Conservation (phyloP, 2,329 filamentous ascomycete genomes). For the Colletotrichum scovillei region DNA sequence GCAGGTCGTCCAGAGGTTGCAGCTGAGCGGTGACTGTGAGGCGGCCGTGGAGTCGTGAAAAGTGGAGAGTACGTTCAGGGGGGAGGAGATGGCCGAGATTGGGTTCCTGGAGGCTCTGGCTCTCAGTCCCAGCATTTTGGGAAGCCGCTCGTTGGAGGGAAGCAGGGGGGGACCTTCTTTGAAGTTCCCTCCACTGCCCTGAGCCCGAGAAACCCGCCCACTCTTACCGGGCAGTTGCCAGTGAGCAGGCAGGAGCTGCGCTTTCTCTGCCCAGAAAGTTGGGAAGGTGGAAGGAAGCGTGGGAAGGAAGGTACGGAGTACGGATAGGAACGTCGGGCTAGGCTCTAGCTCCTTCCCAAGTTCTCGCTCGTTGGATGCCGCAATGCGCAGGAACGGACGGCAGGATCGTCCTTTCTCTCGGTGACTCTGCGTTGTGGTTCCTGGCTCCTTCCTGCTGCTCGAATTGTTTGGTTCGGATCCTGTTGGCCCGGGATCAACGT, state of each 20-base stretch:
- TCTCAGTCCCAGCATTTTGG: conserved; percentile 35
- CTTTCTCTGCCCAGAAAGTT: neutral
- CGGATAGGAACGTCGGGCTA: neutral
- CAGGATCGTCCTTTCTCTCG: neutral
- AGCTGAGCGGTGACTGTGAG: neutral
- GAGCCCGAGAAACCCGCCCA: neutral
- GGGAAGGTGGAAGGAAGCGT: too few relatives aligned
- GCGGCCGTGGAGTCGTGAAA: neutral
- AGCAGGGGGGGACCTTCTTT: conserved; percentile 9
- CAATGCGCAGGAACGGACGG: neutral
- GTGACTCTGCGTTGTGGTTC: neutral
- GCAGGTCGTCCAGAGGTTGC: neutral
- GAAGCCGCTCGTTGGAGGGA: conserved; percentile 9
- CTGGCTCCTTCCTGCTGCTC: neutral
- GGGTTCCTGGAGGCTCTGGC: conserved; percentile 21
- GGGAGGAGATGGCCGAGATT: conserved; percentile 25
- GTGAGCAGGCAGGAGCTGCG: too few relatives aligned
- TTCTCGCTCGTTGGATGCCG: neutral
- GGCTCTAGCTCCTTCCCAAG: neutral
- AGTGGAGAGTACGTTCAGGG: conserved; percentile 26
- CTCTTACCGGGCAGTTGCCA: neutral
- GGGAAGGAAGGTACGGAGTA: too few relatives aligned
- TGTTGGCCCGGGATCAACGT: neutral
- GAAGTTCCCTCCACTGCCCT: neutral
- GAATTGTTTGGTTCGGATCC: conserved; percentile 1